Base-by-base conservation (phyloP, 1,284 basidiomycete genomes). In the Ceratobasidium papillatum region DNA sequence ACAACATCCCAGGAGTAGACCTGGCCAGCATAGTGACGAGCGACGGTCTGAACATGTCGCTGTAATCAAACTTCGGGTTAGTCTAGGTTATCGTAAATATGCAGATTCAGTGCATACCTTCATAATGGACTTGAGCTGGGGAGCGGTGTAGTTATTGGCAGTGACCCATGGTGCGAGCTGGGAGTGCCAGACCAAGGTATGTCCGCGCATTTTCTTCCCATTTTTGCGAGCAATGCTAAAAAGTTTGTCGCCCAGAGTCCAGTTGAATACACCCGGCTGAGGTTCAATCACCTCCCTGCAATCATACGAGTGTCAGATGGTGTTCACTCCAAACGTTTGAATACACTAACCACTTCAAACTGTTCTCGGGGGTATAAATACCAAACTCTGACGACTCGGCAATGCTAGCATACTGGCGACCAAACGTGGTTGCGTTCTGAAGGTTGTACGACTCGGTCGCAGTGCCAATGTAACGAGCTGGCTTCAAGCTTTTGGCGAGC, bases 1-100 rank as follows among this genome's bases (percentile, higher is more conserved):
- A 77, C 75, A 27, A 78, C 78, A 63, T 78, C 78, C 78, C 78
- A 78, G 27, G 76, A 49, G 56, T 76, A 76, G 19, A 77, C 45
- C 51, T 71, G 59, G 4, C 76, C 74, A 8, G 45, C 47, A 45
- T 72, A 72, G 14, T 62, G 69, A 19, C 58, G 43, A 41, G 58
- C 69, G 8, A 72, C 58, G 19, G 69, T 72, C 38, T 62, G 58
- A 30, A 72, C 58, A 62, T 72, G 69, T 49, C 69, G 45, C 69
- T 62, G 49, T 3, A 58, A n/a, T 36, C 8, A 34, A 34, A n/a
- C 12, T 25, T 22, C 25, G 11, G 5, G 5, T 27, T 32, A 32
- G 12, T 58, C 25, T 1, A 27, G 32, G 14, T 14, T 12, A 38
- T 32, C 27, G 14, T 3, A 32, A 25, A 34, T 14, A n/a, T 34